Evolutionary conservation across 768 basidiomycete genomes (phyloP).

Genomic region (Boletus tylopilopsis): DNA sequence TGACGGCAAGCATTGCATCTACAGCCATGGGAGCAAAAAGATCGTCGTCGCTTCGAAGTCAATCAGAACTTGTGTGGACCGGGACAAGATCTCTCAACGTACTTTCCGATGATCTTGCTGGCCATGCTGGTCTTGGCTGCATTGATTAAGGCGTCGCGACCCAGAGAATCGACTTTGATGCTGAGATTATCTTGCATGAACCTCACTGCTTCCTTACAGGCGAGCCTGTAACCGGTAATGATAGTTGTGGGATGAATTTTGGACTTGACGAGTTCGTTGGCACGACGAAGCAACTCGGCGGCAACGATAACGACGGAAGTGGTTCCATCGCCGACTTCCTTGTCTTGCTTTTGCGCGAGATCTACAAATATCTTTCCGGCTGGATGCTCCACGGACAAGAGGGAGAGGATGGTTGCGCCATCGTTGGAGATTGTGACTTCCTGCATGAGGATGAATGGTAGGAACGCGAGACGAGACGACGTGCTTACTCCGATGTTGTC

Average conservation of each 20-base stretch:
- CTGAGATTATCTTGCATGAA: conserved; percentile 98
- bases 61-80: background rate
- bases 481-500: conserved; percentile 90
- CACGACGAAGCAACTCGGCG: conserved; percentile 92
- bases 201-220: conserved; percentile 94
- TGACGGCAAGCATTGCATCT: conserved; percentile 97
- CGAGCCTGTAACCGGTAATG: conserved; percentile 96
- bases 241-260: conserved; percentile 99
- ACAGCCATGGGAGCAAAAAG: conserved; percentile 98
- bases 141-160: conserved; percentile 88
- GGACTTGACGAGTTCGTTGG: conserved; percentile 96
- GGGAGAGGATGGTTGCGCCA: conserved; percentile 95
- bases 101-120: conserved; percentile 98
- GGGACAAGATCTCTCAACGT: conserved; percentile 33
- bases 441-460: conserved; percentile 38
- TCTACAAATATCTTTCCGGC: conserved; percentile 97
- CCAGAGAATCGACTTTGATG: conserved; percentile 90
- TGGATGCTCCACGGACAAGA: conserved; percentile 93
- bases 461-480: background rate
- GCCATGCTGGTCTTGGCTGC: conserved; percentile 98
- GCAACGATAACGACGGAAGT: conserved; percentile 98
- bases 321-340: conserved; percentile 98
- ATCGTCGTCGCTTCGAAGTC: conserved; percentile 77
- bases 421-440: conserved; percentile 99
- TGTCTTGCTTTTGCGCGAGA: conserved; percentile 98